Conservation (phyloP, 768 basidiomycete genomes). For the Macrocybe gigantea region DNA sequence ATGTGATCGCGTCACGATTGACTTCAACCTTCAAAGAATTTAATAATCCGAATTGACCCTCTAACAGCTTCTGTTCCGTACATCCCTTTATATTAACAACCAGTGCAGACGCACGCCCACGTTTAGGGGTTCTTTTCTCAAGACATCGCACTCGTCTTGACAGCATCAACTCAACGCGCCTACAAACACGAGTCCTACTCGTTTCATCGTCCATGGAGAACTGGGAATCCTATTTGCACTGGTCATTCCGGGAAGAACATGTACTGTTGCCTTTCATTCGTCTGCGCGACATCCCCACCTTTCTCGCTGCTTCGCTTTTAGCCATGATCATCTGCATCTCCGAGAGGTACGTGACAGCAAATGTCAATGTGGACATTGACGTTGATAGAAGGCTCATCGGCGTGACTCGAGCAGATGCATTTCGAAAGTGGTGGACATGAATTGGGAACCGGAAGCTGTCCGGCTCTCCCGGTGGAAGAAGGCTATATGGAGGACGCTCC, state of each 20-base stretch:
- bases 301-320: conserved; percentile 40
- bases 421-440: conserved; percentile 41
- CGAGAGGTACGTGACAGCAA: conserved; percentile 45
- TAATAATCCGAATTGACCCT: too few species aligned
- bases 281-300: conserved; percentile 43
- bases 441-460: conserved; percentile 38
- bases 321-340: conserved; percentile 40
- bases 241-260: conserved; percentile 32
- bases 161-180: neutral
- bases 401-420: conserved; percentile 31
- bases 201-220: conserved; percentile 8
- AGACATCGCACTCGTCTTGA: neutral
- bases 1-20: too few species aligned
- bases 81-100: too few species aligned
- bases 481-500: conserved; percentile 45
- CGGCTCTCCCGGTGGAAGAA: conserved; percentile 35
- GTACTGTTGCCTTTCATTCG: conserved; percentile 32
- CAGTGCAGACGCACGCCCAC: too few species aligned
- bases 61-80: too few species aligned
- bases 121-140: too few species aligned
- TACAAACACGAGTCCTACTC: neutral
- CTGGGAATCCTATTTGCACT: conserved; percentile 30
- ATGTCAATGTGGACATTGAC: neutral
- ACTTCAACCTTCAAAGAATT: too few species aligned
- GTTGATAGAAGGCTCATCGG: conserved; percentile 1